A percentile compares a stretch with the other conserved stretches of the same genome.
phyloP scores from a whole-genome alignment of 1,284 basidiomycete genomes.

The Ceratobasidium theobromae region DNA sequence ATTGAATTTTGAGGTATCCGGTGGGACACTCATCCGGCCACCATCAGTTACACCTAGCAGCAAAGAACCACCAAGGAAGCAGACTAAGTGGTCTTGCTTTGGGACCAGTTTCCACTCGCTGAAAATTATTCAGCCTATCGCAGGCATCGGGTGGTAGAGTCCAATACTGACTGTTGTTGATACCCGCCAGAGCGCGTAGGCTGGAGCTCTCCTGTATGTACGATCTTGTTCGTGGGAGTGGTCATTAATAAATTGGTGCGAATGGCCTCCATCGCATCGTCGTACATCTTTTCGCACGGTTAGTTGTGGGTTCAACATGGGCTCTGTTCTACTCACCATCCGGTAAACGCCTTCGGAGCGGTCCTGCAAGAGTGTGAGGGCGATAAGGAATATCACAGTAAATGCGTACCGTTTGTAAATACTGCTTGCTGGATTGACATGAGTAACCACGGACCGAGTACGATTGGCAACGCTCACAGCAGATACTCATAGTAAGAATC shows the following conservation, averaged over 20 bases:
- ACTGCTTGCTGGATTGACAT: conserved; percentile 62
- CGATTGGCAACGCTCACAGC: conserved; percentile 51
- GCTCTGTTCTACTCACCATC: conserved; percentile 50
- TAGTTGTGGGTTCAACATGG: neutral
- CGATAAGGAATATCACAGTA: neutral
- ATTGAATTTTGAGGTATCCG: conserved; percentile 57
- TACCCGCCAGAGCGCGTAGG: conserved; percentile 41
- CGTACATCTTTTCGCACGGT: conserved; percentile 67
- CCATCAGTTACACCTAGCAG: conserved; percentile 84
- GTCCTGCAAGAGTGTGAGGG: conserved; percentile 50
- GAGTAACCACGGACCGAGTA: neutral
- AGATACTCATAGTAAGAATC: conserved; percentile 96
- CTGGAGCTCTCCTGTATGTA: conserved; percentile 79
- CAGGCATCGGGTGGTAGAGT: neutral
- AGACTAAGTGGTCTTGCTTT: conserved; percentile 96
- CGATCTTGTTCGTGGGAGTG: conserved; percentile 58
- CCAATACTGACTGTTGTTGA: conserved; percentile 41
- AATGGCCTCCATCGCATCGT: conserved; percentile 77
- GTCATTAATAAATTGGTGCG: conserved; percentile 71
- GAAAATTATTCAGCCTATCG: conserved; percentile 2
- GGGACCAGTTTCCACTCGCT: conserved; percentile 72
- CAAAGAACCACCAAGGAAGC: conserved; percentile 89
- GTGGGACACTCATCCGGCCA: conserved; percentile 62
- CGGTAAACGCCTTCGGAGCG: conserved; percentile 76
- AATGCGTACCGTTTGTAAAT: conserved; percentile 64